A percentile compares a stretch with the other conserved stretches of the same genome.
Conservation (phyloP, 768 basidiomycete species). For the Mycena filopes region DNA sequence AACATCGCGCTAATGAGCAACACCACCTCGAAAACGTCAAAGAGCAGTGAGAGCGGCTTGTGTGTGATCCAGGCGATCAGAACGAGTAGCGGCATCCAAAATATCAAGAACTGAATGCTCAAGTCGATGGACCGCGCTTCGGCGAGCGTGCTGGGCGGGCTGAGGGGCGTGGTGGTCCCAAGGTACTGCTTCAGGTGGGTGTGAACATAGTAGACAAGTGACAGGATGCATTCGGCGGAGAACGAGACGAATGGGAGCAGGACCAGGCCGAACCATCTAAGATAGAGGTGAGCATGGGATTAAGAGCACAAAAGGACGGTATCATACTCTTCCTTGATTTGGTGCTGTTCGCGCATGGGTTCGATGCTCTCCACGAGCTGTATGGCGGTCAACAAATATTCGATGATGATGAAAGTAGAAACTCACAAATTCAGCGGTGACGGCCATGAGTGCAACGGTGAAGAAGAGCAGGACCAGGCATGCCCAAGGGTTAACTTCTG, state of each 20-base stretch:
- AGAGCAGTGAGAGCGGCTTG: constrained; percentile 71
- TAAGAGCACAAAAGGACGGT: constrained; percentile 14
- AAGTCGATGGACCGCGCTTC: constrained; percentile 78
- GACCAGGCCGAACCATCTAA: constrained; percentile 78
- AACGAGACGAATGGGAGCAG: constrained; percentile 79
- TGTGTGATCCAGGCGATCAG: constrained; percentile 73
- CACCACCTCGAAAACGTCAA: constrained; percentile 77
- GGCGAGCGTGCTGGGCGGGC: constrained; percentile 65
- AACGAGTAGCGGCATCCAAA: constrained; percentile 82
- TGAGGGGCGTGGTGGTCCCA: constrained; percentile 38
- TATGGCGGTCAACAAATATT: constrained; percentile 1
- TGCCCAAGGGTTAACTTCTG: constrained; percentile 71
- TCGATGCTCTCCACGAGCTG: constrained; percentile 76
- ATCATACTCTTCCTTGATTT: constrained; percentile 65
- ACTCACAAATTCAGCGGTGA: constrained; percentile 77
- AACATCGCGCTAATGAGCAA: constrained; percentile 75
- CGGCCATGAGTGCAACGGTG: constrained; percentile 68
- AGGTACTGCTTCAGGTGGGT: constrained; percentile 47
- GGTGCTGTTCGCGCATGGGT: constrained; percentile 52
- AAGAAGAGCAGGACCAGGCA: constrained; percentile 63
- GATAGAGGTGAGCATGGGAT: constrained; percentile 13
- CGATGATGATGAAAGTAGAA: not conserved
- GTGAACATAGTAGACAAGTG: constrained; percentile 64
- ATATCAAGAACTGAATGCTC: constrained; percentile 79
- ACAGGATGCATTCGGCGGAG: constrained; percentile 73